A percentile compares a stretch with the other conserved stretches of the same genome.
Conservation (phyloP, 2,329 filamentous ascomycete genomes). For the Cryoendolithus antarcticus region DNA sequence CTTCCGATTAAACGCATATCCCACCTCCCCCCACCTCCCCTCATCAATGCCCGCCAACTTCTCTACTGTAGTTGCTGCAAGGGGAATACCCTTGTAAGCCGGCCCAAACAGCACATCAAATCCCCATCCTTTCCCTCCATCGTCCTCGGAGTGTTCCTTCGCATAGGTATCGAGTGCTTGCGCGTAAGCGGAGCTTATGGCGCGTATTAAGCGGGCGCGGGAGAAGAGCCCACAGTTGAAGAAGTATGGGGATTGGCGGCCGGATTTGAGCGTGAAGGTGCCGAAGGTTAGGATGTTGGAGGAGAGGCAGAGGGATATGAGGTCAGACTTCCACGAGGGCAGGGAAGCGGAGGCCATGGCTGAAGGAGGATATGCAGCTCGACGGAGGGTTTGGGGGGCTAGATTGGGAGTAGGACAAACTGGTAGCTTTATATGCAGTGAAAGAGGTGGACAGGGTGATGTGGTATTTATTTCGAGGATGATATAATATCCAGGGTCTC, state of each 20-base stretch:
- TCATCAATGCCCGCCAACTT: constrained; percentile 61
- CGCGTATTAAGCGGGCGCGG: constrained; percentile 61
- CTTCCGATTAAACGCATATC: constrained; percentile 90
- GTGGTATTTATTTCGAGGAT: no score
- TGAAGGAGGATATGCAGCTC: no score
- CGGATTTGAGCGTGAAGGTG: constrained; percentile 81
- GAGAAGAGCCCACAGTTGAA: constrained; percentile 94
- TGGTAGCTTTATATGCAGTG: no score
- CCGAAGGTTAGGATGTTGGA: constrained; percentile 68
- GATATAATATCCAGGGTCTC: no score
- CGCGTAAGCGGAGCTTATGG: constrained; percentile 74
- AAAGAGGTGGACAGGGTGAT: no score
- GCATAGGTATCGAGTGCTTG: constrained; percentile 40
- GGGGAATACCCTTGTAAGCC: constrained; percentile 92
- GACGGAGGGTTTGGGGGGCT: no score
- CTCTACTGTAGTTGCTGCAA: constrained; percentile 65
- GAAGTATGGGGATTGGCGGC: constrained; percentile 86
- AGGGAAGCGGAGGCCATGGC: no score
- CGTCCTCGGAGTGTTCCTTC: constrained; percentile 16
- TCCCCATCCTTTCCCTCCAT: constrained; percentile 29
- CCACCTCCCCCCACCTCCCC: constrained; percentile 53
- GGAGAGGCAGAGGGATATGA: constrained; percentile 56
- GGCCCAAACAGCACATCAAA: constrained; percentile 87
- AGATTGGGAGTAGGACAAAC: no score
- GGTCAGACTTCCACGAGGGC: constrained; percentile 54